Conservation (phyloP, 164 flowering plant genomes). For the Kingdonia uniflora region DNA sequence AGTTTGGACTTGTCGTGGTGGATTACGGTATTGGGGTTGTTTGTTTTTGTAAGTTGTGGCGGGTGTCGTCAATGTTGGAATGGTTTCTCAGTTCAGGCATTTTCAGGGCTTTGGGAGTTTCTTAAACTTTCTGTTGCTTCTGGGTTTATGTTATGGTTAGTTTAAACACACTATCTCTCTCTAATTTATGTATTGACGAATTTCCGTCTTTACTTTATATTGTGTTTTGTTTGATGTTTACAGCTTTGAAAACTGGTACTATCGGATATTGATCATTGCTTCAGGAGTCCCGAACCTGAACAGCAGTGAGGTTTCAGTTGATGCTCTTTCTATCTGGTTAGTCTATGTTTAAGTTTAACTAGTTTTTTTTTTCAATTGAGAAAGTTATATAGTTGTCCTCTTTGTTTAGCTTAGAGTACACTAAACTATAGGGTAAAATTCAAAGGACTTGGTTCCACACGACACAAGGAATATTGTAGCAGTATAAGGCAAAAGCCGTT, state of each 20-base stretch:
- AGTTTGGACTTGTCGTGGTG: conserved; percentile 43
- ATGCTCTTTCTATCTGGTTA: conserved; percentile 61
- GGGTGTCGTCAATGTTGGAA: conserved; percentile 45
- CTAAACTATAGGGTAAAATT: too few species aligned
- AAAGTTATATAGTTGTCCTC: background rate
- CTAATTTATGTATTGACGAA: background rate
- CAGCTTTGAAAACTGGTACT: conserved; percentile 71
- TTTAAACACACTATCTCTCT: background rate
- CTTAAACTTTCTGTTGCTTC: conserved; percentile 37
- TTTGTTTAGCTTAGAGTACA: too few species aligned
- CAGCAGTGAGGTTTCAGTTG: conserved; percentile 34
- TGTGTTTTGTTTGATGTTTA: background rate
- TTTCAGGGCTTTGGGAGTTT: conserved; percentile 39
- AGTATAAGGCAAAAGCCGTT: too few species aligned
- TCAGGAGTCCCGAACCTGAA: conserved; percentile 29
- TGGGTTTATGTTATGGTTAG: conserved; percentile 46
- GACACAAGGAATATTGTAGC: too few species aligned
- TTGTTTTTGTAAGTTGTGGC: conserved; percentile 26
- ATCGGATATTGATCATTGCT: conserved; percentile 40
- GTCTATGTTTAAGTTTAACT: background rate
- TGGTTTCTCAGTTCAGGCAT: conserved; percentile 39
- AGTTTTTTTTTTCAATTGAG: background rate
- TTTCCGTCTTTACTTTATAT: background rate
- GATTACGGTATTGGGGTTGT: conserved; percentile 23
- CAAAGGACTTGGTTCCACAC: too few species aligned